These are phyloP conservation scores for Dryas integrifolia DNA, from an alignment of 331 rosid species.

Conservation along the genomic window DNA sequence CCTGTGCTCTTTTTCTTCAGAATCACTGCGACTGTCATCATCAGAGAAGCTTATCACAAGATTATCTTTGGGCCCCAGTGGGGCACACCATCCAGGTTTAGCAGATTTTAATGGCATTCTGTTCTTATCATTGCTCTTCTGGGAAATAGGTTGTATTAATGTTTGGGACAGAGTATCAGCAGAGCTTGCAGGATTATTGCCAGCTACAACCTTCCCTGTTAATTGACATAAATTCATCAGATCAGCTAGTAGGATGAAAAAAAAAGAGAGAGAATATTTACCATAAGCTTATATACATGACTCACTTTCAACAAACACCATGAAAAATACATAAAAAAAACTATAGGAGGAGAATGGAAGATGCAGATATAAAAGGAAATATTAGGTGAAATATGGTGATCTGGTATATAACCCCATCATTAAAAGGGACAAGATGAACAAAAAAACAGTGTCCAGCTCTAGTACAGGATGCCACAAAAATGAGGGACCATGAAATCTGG, in stretches of 20 bases:
- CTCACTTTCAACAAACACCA: background rate
- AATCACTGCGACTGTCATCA: slow-evolving; percentile 82
- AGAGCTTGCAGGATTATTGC: slow-evolving; percentile 42
- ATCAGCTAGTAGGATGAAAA: background rate
- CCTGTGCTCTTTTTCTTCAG: slow-evolving; percentile 39
- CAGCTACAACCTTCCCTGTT: slow-evolving; percentile 37
- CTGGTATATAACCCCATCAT: background rate
- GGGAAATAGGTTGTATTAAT: slow-evolving; percentile 37
- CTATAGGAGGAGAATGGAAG: background rate
- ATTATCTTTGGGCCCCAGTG: slow-evolving; percentile 41
- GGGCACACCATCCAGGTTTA: slow-evolving; percentile 45
- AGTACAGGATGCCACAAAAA: slow-evolving; percentile 6
- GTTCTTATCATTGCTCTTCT: slow-evolving; percentile 45
- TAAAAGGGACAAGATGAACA: background rate
- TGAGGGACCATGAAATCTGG: background rate
- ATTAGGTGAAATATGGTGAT: background rate
- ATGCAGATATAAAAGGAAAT: background rate
- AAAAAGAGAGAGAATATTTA: background rate
- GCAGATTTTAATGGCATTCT: slow-evolving; percentile 48
- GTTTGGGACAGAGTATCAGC: slow-evolving; percentile 36
- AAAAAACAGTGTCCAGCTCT: slow-evolving; percentile 1
- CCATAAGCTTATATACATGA: background rate
- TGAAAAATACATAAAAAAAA: background rate
- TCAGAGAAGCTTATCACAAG: slow-evolving; percentile 92
- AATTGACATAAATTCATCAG: slow-evolving; percentile 10